Evolutionary conservation across 768 basidiomycete genomes (phyloP).

Genomic region (Russula ochroleuca): DNA sequence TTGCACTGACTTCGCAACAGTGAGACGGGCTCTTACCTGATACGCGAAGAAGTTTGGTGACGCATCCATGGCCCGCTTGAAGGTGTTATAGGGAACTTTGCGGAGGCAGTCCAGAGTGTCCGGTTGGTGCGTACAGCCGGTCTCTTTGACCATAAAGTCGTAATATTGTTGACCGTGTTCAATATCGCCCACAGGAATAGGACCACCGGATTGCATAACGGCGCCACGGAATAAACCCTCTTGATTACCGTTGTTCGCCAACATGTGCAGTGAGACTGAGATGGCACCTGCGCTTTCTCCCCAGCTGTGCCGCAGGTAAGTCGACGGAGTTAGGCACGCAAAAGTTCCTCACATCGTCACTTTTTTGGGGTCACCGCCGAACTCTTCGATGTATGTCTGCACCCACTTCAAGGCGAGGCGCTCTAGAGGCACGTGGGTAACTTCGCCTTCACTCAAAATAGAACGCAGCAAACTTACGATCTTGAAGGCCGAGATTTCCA

Average conservation of each 20-base stretch:
- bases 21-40: constrained; percentile 29
- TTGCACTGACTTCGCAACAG: not conserved
- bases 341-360: constrained; percentile 48
- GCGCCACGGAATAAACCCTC: constrained; percentile 42
- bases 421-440: constrained; percentile 35
- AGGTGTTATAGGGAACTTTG: constrained; percentile 32
- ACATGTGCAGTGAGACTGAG: constrained; percentile 42
- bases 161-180: constrained; percentile 38
- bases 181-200: constrained; percentile 34
- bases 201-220: constrained; percentile 45
- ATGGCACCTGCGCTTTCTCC: constrained; percentile 56
- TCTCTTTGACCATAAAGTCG: constrained; percentile 39
- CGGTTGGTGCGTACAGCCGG: constrained; percentile 35
- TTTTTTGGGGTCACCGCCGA: constrained; percentile 61
- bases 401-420: constrained; percentile 60
- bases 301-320: constrained; percentile 34
- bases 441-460: not conserved
- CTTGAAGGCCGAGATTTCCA: constrained; percentile 63
- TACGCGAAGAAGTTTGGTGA: constrained; percentile 35
- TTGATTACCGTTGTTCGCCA: constrained; percentile 39
- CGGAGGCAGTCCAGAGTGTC: constrained; percentile 47
- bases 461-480: constrained; percentile 42
- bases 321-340: constrained; percentile 5
- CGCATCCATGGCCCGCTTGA: constrained; percentile 36
- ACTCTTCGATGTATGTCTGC: constrained; percentile 56